These are phyloP conservation scores for Pestalotiopsis sp. DNA, from an alignment of 2,329 filamentous ascomycete species.

Conservation along the genomic window DNA sequence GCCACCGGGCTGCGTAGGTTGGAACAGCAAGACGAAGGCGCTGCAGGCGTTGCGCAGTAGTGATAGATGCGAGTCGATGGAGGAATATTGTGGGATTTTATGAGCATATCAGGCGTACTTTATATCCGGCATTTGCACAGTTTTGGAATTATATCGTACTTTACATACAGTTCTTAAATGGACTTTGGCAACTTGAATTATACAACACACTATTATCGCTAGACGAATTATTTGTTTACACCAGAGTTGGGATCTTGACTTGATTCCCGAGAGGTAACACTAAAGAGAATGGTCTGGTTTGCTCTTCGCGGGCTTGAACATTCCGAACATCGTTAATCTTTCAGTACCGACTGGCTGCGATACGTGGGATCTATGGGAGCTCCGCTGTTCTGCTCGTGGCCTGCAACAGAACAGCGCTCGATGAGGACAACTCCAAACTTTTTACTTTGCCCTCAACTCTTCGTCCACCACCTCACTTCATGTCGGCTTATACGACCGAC, in stretches of 20 bases:
- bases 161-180: not conserved
- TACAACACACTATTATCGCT: not conserved
- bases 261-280: too few species aligned
- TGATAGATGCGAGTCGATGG: not conserved
- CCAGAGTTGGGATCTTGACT: too few species aligned
- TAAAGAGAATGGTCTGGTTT: too few species aligned
- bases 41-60: not conserved
- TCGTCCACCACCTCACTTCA: too few species aligned
- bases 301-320: too few species aligned
- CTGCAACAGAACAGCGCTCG: too few species aligned
- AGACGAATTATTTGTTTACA: not conserved
- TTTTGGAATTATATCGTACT: not conserved
- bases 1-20: conserved; percentile 15
- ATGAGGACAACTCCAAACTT: too few species aligned
- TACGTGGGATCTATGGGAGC: too few species aligned
- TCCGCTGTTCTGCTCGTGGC: too few species aligned
- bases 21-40: not conserved
- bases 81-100: not conserved
- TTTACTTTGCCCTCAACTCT: too few species aligned
- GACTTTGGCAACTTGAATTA: not conserved
- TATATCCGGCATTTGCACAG: not conserved
- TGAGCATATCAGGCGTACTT: not conserved
- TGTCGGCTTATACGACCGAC: not conserved
- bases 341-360: too few species aligned
- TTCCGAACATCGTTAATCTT: too few species aligned